A percentile compares a stretch with the other conserved stretches of the same genome.
phyloP scores from a whole-genome alignment of 2,329 filamentous ascomycete species.

The Onygenales sp. region DNA sequence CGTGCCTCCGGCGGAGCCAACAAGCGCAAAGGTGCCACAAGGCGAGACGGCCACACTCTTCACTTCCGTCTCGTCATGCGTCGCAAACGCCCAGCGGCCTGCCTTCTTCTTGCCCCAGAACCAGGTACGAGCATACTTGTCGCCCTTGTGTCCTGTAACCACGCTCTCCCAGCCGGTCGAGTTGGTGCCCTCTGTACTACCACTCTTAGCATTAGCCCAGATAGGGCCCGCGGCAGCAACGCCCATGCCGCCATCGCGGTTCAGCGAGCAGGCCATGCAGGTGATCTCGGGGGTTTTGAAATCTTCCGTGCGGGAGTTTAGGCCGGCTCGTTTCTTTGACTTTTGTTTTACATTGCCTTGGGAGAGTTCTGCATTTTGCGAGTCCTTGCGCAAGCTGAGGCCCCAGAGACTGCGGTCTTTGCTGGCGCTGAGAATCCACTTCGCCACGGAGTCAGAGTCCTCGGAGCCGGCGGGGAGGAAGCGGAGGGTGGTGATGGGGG shows the following conservation, averaged over 20 bases:
- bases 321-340: constrained; percentile 57
- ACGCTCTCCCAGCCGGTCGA: constrained; percentile 96
- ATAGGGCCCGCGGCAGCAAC: constrained; percentile 67
- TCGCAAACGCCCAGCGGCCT: constrained; percentile 86
- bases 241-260: constrained; percentile 89
- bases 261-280: constrained; percentile 81
- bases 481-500: constrained; percentile 67
- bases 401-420: constrained; percentile 89
- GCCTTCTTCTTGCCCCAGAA: constrained; percentile 94
- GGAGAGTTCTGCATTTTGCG: constrained; percentile 85
- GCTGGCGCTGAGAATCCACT: constrained; percentile 88
- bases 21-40: constrained; percentile 85
- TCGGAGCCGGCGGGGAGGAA: constrained; percentile 87
- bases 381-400: constrained; percentile 88
- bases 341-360: constrained; percentile 83
- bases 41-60: constrained; percentile 76
- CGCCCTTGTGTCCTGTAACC: constrained; percentile 80
- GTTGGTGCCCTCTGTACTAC: constrained; percentile 60
- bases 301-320: constrained; percentile 24
- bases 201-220: constrained; percentile 68
- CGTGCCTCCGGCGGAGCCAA: constrained; percentile 73
- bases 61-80: constrained; percentile 72
- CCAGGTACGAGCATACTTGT: constrained; percentile 84
- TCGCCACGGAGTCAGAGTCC: constrained; percentile 76
- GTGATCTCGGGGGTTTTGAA: constrained; percentile 89